Evolutionary conservation across 108 stramenopile species (phyloP), one percentile per base, ranked within the genome.

Genomic region (Fragilaria crotonensis): DNA sequence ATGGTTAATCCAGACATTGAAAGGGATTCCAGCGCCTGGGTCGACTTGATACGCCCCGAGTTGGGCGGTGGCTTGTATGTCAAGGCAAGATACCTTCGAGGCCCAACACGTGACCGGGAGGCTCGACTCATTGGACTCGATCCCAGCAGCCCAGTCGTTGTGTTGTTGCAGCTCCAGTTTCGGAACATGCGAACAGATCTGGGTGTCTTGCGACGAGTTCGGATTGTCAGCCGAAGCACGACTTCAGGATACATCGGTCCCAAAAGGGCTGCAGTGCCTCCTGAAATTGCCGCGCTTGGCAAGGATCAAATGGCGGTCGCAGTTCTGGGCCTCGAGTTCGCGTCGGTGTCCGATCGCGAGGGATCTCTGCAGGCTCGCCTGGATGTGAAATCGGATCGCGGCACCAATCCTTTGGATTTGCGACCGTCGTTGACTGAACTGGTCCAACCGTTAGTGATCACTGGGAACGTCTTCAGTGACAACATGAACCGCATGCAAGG

Each of bases 351-450:
- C 4, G 83, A 92, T 54, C 76, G 79, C 53, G 90, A 92, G 59
- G 86, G 82, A 1, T 59, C 81, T 17, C 45, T 85, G 50, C 48
- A 72, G 21, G 84, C 78, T 4, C 79, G 81, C 26, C 71, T 92
- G 23, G 84, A 92, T 30, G 66, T 92, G 25, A 81, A 84, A 54
- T 73, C 67, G 11, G 81, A 71, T 51, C 73, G 77, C 9, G 79
- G 81, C 21, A 68, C 66, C 20, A 69, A 79, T 51, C 75, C 83
- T 3, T 64, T 92, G 41, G 90, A 89, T 59, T 55, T 92, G 25
- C 81, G 82, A 51, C 90, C 90, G 2, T 56, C 73, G 27, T 55
- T 92, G n/a, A 81, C 78, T 28, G 85, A 92, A 48, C 47, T 77
- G 58, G 33, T 92, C 19, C 48, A 59, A 19, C 64, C 70, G 30